Evolutionary conservation across 2,329 filamentous ascomycete species (phyloP).

Genomic region (Amphichorda felina): DNA sequence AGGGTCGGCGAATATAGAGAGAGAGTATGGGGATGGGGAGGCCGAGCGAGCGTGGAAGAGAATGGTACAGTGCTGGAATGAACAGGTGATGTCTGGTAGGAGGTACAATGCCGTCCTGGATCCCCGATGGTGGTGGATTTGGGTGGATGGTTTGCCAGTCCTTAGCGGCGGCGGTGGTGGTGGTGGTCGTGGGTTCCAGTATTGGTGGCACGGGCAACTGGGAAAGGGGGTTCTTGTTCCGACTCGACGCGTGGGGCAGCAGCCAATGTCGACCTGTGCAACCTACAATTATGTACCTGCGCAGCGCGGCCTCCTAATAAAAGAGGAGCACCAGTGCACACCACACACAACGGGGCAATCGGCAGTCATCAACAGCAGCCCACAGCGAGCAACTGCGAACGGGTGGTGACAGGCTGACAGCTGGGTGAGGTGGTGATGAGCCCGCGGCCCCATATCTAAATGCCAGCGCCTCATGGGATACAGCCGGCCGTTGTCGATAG

Average conservation of each 20-base stretch:
- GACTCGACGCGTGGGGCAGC: slow-evolving; percentile 2
- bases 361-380: too few species aligned
- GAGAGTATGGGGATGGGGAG: neutral
- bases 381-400: too few species aligned
- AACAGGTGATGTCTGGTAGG: neutral
- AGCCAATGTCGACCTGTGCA: too few species aligned
- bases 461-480: too few species aligned
- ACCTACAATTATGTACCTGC: too few species aligned
- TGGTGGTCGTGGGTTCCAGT: slow-evolving; percentile 1
- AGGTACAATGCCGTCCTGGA: neutral
- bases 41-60: neutral
- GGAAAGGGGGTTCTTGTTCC: slow-evolving; percentile 1
- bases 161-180: neutral
- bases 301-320: neutral
- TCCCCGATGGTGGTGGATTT: neutral
- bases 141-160: too few species aligned
- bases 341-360: neutral
- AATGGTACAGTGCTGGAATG: neutral
- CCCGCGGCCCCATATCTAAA: too few species aligned
- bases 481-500: too few species aligned
- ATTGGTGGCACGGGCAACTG: neutral
- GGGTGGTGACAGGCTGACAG: too few species aligned
- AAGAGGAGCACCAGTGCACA: neutral
- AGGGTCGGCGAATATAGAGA: neutral
- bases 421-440: too few species aligned